A percentile compares a stretch with the other conserved stretches of the same genome.
phyloP scores from a whole-genome alignment of 352 stramenopile species.

The Pythium vanterpoolii region DNA sequence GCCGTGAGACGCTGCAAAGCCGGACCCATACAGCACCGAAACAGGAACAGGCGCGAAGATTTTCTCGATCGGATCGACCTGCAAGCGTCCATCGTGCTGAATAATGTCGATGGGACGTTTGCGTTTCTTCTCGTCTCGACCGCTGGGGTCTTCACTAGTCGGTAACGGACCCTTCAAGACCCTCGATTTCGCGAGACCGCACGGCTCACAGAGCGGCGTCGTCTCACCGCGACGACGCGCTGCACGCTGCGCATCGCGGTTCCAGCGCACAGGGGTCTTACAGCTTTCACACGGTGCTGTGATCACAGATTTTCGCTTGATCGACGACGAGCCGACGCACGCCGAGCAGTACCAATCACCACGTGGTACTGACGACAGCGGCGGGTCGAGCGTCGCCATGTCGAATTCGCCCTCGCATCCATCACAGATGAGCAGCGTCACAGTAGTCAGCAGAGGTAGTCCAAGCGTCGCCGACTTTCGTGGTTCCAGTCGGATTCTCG shows the following conservation, averaged over 20 bases:
- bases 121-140: constrained; percentile 26
- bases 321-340: background rate
- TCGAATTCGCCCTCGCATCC: constrained; percentile 65
- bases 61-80: constrained; percentile 17
- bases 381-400: constrained; percentile 41
- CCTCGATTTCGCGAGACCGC: background rate
- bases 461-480: background rate
- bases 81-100: constrained; percentile 17
- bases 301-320: background rate
- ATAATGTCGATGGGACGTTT: constrained; percentile 18
- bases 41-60: constrained; percentile 23
- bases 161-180: background rate
- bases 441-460: constrained; percentile 1
- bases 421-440: constrained; percentile 71
- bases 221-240: constrained; percentile 8
- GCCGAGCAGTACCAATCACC: constrained; percentile 43
- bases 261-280: constrained; percentile 10
- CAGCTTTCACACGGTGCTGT: constrained; percentile 8
- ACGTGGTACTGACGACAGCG: constrained; percentile 35
- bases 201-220: constrained; percentile 14
- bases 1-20: background rate
- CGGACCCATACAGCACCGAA: constrained; percentile 4
- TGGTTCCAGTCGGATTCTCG: constrained; percentile 4
- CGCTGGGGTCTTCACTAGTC: background rate
- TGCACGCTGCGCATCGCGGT: constrained; percentile 21